These are phyloP conservation scores for Lavandula angustifolia DNA, from an alignment of 257 asterid species.

Conservation along the genomic window DNA sequence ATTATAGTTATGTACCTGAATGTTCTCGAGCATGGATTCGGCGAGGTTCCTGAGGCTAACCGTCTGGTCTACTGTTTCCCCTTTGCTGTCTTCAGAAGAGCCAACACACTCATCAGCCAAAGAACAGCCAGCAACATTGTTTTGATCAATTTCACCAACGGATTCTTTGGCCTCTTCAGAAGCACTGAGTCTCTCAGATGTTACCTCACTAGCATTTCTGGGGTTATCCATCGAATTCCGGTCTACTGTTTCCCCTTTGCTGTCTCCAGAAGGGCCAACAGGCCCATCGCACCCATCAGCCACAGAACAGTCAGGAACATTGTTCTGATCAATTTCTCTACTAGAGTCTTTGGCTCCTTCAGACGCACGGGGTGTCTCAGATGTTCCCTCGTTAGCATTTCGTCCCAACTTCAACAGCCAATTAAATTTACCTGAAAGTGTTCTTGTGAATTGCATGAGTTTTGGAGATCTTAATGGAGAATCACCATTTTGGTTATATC, in stretches of 20 bases:
- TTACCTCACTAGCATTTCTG: conserved; percentile 36
- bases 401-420: conserved; percentile 52
- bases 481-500: conserved; percentile 40
- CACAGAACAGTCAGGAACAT: conserved; percentile 16
- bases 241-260: conserved; percentile 45
- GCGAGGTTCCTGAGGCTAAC: conserved; percentile 53
- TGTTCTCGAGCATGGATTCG: conserved; percentile 53
- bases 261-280: conserved; percentile 33
- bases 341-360: conserved; percentile 34
- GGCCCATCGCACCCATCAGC: conserved; percentile 30
- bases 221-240: conserved; percentile 44
- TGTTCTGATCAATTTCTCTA: conserved; percentile 31
- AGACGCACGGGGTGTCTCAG: conserved; percentile 28
- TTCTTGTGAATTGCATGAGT: conserved; percentile 32
- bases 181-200: conserved; percentile 25
- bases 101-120: conserved; percentile 29
- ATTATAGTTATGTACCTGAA: conserved; percentile 43
- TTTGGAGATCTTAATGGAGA: conserved; percentile 26
- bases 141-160: conserved; percentile 28
- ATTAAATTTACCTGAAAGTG: conserved; percentile 42
- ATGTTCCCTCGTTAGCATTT: conserved; percentile 36
- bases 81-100: conserved; percentile 39
- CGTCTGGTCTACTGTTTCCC: conserved; percentile 43
- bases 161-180: conserved; percentile 35
- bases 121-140: conserved; percentile 20